Base-by-base conservation (phyloP, 148 eudicot species). In the Tetragonia tetragonoides region DNA sequence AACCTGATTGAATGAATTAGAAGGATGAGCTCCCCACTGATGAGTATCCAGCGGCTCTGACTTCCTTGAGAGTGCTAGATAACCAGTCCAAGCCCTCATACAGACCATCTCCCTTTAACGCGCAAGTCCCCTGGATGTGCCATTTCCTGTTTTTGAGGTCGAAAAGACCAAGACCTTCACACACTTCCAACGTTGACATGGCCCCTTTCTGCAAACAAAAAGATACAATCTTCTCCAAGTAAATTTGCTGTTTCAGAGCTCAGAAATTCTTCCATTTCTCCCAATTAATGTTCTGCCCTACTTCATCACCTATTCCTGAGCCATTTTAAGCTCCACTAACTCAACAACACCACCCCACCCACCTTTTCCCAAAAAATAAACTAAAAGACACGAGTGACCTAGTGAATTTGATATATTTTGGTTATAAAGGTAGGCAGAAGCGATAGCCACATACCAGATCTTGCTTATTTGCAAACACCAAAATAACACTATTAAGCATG, bases 111-210 rank as follows among this genome's bases (percentile, higher is more conserved):
- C 99, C 99, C 83, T 76, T 89, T 5, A 93, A 86, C 16, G 99
- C 99, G 79, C 99, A 95, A 72, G 99, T 91, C 82, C 99, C 98
- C 72, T 95, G 99, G 80, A 93, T 90, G 82, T 95, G 99, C 99
- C 99, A 95, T 85, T 95, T 95, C 78, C 99, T 81, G 85, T 91
- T 91, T 85, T 91, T 93, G 42, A 95, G 95, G 79, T 89, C 97
- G 74, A 81, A 88, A 61, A 95, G 90, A 39, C 95, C 99, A 57
- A 95, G 83, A 38, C 99, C 98, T 85, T 95, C 92, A 81, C 98
- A 95, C 51, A 95, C 99, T 75, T 93, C 99, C 91, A 88, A 82
- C 10, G 99, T 94, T 70, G 95, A 70, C 99, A 95, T 95, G 72
- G 99, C 99, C 79, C 99, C 99, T 89, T 85, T 95, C 99, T 95